Evolutionary conservation across 306 rosid genomes (phyloP).

Genomic region (Vicia villosa): DNA sequence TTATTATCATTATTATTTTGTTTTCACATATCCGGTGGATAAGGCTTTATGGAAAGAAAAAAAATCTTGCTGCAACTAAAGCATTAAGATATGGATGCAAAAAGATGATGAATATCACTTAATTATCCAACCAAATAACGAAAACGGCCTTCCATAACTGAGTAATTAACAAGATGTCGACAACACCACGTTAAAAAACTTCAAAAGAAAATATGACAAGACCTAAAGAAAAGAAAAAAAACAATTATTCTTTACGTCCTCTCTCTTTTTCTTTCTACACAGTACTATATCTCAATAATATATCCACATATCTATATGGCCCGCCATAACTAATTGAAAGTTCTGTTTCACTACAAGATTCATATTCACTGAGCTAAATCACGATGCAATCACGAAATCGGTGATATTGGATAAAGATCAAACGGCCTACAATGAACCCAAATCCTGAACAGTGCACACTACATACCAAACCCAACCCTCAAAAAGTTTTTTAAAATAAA

Average conservation of each 20-base stretch:
- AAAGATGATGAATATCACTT: neutral
- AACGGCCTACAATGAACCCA: neutral
- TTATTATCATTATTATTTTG: no score
- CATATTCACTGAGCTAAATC: neutral
- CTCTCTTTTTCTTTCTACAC: neutral
- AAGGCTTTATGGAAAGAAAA: no score
- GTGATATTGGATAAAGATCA: neutral
- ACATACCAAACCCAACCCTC: neutral
- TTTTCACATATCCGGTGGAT: no score
- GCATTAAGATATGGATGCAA: neutral
- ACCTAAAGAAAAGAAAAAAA: neutral
- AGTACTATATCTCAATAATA: neutral
- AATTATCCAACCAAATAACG: neutral
- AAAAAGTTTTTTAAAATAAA: neutral
- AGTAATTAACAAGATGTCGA: neutral
- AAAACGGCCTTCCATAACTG: neutral
- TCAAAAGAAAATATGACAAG: neutral
- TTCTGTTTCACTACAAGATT: neutral
- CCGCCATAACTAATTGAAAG: conserved; percentile 1
- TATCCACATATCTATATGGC: neutral
- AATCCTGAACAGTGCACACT: neutral
- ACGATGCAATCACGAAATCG: neutral
- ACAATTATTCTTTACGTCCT: neutral
- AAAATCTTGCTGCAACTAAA: neutral
- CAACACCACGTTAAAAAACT: neutral